Conservation (phyloP, 176 grass and related monocot species). For the Raddia guianensis region DNA sequence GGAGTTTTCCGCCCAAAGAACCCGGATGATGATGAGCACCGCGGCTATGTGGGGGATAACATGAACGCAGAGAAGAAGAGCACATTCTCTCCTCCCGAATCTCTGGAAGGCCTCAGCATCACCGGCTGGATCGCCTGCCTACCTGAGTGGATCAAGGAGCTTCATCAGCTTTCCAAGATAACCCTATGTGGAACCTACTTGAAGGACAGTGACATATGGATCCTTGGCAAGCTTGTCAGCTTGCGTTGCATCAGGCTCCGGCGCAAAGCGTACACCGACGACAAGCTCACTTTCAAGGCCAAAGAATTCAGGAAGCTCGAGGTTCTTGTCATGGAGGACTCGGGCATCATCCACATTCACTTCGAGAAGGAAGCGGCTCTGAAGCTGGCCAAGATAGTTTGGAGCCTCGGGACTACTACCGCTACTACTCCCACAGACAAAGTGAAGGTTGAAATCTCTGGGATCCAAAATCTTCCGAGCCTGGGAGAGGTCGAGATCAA, state of each 20-base stretch:
- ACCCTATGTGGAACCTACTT: neutral
- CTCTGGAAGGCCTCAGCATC: neutral
- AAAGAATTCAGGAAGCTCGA: neutral
- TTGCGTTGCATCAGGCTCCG: neutral
- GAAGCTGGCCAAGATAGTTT: conserved; percentile 21
- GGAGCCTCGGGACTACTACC: neutral
- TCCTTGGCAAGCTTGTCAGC: neutral
- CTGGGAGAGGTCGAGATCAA: conserved; percentile 20
- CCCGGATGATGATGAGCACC: too few species aligned
- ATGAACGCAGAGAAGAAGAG: neutral
- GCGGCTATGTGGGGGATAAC: neutral
- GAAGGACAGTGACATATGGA: neutral
- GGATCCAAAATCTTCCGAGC: neutral
- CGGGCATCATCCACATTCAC: neutral
- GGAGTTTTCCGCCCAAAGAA: too few species aligned
- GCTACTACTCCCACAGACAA: too few species aligned
- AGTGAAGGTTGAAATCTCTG: neutral
- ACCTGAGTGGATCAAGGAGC: neutral
- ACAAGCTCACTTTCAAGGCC: neutral
- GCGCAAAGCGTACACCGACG: neutral
- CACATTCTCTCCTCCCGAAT: neutral
- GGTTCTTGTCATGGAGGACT: neutral
- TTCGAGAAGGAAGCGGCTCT: neutral
- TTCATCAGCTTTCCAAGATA: neutral
- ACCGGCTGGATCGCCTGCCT: neutral